phyloP scores from a whole-genome alignment of 164 flowering plant species.

The Piper betle region DNA sequence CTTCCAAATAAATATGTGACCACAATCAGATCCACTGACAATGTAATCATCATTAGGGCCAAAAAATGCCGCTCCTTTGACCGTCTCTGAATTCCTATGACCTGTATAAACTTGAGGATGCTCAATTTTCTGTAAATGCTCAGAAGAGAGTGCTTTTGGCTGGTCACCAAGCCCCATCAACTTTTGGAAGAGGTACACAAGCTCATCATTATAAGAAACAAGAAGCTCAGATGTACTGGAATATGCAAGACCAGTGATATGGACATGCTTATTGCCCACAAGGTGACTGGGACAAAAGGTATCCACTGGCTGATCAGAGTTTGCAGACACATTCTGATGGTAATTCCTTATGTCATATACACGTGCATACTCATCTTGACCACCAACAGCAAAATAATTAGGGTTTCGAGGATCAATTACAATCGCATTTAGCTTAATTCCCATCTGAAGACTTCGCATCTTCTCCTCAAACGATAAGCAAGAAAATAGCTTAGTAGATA shows the following conservation, averaged over 20 bases:
- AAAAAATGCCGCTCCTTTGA: conserved; percentile 65
- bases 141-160: conserved; percentile 21
- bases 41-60: conserved; percentile 63
- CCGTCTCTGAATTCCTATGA: conserved; percentile 53
- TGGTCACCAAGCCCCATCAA: conserved; percentile 47
- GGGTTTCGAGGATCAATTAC: conserved; percentile 66
- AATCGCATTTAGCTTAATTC: conserved; percentile 37
- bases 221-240: conserved; percentile 54
- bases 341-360: conserved; percentile 56
- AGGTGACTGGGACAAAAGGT: conserved; percentile 50
- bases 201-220: conserved; percentile 67
- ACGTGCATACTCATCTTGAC: conserved; percentile 66
- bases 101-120: conserved; percentile 45
- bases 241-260: conserved; percentile 59
- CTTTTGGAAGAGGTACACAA: conserved; percentile 51
- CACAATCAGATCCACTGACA: conserved; percentile 75
- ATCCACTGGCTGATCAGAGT: conserved; percentile 25
- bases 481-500: conserved; percentile 45
- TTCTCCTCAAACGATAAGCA: conserved; percentile 33
- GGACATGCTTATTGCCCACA: conserved; percentile 20
- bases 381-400: conserved; percentile 47
- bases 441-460: conserved; percentile 11
- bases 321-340: conserved; percentile 24
- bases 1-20: conserved; percentile 62
- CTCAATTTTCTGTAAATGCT: conserved; percentile 18